Percentiles rank a stretch among this genome's conserved stretches.
phyloP scores from a whole-genome alignment of 2,329 filamentous ascomycete genomes.

The Trichothecium roseum region DNA sequence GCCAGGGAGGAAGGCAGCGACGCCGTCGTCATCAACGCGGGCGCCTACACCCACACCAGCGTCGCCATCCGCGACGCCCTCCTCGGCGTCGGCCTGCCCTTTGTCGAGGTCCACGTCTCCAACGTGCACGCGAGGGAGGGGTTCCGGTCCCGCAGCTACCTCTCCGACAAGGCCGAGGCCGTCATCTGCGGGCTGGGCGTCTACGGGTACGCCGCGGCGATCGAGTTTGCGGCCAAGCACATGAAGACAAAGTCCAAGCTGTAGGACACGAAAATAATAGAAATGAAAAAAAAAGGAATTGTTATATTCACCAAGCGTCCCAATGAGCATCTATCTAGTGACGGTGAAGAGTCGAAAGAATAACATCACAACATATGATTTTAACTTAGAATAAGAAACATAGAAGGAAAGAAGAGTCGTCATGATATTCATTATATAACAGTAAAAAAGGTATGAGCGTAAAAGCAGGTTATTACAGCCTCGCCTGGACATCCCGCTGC shows the following conservation, averaged over 20 bases:
- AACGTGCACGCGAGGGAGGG: conserved; percentile 64
- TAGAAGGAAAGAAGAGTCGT: no score
- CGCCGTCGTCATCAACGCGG: conserved; percentile 66
- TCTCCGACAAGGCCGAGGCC: conserved; percentile 65
- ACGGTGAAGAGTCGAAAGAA: no score
- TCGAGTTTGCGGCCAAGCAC: conserved; percentile 42
- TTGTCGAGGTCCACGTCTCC: conserved; percentile 67
- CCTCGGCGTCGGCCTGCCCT: conserved; percentile 57
- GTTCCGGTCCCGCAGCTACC: conserved; percentile 59
- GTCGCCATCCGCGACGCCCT: conserved; percentile 69
- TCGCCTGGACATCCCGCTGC: conserved; percentile 1
- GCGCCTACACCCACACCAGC: conserved; percentile 65
- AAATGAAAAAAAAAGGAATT: not conserved
- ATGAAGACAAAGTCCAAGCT: conserved; percentile 26
- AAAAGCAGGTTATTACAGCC: no score
- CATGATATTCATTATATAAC: no score
- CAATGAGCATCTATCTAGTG: no score
- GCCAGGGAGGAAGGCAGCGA: conserved; percentile 45
- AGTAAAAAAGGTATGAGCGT: no score
- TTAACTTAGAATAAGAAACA: no score
- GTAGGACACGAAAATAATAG: conserved; percentile 3
- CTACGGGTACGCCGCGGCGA: conserved; percentile 49
- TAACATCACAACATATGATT: no score
- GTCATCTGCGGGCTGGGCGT: conserved; percentile 61
- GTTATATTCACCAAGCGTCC: no score